Conservation (phyloP, 495 filamentous ascomycete species). For the Cladorrhinum samala region DNA sequence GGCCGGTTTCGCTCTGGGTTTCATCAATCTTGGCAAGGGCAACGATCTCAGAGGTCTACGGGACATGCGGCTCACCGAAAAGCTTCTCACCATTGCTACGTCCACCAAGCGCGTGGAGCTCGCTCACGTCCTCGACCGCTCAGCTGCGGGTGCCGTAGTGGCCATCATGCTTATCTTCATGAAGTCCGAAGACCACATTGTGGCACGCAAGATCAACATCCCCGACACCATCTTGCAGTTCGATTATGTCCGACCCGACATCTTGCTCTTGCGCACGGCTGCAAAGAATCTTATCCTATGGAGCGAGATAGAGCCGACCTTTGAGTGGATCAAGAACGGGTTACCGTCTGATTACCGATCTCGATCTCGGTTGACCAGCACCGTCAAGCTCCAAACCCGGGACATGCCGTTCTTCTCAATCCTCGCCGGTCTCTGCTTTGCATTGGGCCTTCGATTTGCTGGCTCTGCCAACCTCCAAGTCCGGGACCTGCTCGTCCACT, state of each 20-base stretch:
- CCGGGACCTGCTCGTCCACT: conserved; percentile 74
- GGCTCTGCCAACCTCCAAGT: conserved; percentile 69
- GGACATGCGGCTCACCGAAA: conserved; percentile 89
- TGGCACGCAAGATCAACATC: conserved; percentile 88
- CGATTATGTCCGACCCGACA: conserved; percentile 90
- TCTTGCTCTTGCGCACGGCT: conserved; percentile 82
- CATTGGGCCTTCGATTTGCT: conserved; percentile 76
- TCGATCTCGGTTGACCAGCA: conserved; percentile 45
- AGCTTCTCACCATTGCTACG: conserved; percentile 76
- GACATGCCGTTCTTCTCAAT: conserved; percentile 94
- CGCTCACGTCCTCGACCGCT: conserved; percentile 87
- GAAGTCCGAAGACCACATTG: conserved; percentile 85
- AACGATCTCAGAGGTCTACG: conserved; percentile 80
- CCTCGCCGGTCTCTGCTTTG: conserved; percentile 78
- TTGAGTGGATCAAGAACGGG: conserved; percentile 67
- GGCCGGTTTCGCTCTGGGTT: conserved; percentile 86
- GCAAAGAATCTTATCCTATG: conserved; percentile 93
- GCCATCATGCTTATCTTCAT: conserved; percentile 94
- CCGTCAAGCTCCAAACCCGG: conserved; percentile 57
- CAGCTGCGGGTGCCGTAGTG: conserved; percentile 82
- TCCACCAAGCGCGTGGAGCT: conserved; percentile 80
- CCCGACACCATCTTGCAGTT: conserved; percentile 85
- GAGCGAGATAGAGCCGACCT: conserved; percentile 65
- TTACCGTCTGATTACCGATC: conserved; percentile 62
- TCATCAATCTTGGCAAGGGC: conserved; percentile 91